Conservation (phyloP, 2,329 filamentous ascomycete genomes). For the Fusarium euwallaceae region DNA sequence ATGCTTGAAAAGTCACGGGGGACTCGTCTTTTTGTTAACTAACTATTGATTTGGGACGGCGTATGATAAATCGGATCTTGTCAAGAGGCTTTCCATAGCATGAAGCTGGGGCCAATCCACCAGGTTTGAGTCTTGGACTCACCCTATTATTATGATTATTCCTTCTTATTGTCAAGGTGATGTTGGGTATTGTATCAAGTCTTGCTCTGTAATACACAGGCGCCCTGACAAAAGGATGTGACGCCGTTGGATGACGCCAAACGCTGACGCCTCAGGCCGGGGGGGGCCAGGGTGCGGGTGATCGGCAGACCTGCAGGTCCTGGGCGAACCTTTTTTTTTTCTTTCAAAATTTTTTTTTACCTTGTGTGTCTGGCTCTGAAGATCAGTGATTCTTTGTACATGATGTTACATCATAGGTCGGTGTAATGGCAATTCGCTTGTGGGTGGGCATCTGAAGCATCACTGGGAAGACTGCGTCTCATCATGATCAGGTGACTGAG, state of each 20-base stretch:
- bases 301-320: conserved; percentile 24
- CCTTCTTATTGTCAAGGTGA: neutral
- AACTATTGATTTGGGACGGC: conserved; percentile 17
- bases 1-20: conserved; percentile 13
- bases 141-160: neutral
- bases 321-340: neutral
- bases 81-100: conserved; percentile 7
- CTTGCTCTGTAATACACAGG: neutral
- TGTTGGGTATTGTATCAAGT: neutral
- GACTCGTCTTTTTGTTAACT: conserved; percentile 4
- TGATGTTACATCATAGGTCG: conserved; percentile 27
- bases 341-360: neutral
- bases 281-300: conserved; percentile 14
- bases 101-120: conserved; percentile 5
- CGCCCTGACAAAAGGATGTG: neutral
- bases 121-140: neutral
- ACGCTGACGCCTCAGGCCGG: conserved; percentile 13
- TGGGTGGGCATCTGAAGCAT: neutral
- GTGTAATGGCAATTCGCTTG: neutral
- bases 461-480: conserved; percentile 10
- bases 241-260: conserved; percentile 13
- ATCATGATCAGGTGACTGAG: conserved; percentile 27
- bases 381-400: conserved; percentile 9
- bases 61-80: conserved; percentile 8
- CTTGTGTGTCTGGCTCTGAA: neutral